Evolutionary conservation across 495 filamentous ascomycete species (phyloP).

Genomic region (Talaromyces liani): DNA sequence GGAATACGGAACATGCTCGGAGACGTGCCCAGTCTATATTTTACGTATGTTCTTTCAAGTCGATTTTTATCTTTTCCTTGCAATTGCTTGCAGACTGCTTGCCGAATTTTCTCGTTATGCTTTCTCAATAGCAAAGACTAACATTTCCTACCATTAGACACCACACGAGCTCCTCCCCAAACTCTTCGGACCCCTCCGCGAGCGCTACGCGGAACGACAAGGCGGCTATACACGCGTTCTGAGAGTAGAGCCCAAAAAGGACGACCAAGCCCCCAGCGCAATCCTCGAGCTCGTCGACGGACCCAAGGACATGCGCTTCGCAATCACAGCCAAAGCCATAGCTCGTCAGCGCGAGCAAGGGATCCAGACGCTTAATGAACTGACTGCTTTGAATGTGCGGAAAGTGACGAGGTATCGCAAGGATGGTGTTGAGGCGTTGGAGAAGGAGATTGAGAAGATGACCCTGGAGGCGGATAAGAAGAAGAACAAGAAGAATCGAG

Average conservation of each 20-base stretch:
- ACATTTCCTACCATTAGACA: constrained; percentile 28
- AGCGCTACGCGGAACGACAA: constrained; percentile 71
- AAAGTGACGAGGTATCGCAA: constrained; percentile 80
- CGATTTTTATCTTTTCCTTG: neutral
- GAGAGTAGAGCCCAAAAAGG: constrained; percentile 65
- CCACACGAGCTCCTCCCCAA: constrained; percentile 70
- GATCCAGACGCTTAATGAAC: constrained; percentile 47
- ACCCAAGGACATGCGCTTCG: constrained; percentile 90
- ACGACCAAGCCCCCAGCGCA: constrained; percentile 77
- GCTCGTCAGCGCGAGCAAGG: constrained; percentile 49
- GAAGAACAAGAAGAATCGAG: constrained; percentile 7
- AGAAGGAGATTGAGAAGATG: constrained; percentile 62
- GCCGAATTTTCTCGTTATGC: too few relatives aligned
- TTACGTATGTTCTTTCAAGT: constrained; percentile 55
- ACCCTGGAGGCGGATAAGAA: constrained; percentile 18
- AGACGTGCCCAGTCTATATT: constrained; percentile 64
- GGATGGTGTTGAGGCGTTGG: constrained; percentile 58
- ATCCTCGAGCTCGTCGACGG: constrained; percentile 97
- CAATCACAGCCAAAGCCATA: constrained; percentile 76
- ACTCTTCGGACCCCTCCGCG: constrained; percentile 74
- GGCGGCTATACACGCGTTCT: constrained; percentile 95
- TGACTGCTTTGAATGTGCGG: constrained; percentile 67
- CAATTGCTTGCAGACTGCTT: neutral
- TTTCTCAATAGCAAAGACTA: neutral
- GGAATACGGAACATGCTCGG: constrained; percentile 70